Conservation (phyloP, 164 flowering plant species). For the Litsea cubeba region DNA sequence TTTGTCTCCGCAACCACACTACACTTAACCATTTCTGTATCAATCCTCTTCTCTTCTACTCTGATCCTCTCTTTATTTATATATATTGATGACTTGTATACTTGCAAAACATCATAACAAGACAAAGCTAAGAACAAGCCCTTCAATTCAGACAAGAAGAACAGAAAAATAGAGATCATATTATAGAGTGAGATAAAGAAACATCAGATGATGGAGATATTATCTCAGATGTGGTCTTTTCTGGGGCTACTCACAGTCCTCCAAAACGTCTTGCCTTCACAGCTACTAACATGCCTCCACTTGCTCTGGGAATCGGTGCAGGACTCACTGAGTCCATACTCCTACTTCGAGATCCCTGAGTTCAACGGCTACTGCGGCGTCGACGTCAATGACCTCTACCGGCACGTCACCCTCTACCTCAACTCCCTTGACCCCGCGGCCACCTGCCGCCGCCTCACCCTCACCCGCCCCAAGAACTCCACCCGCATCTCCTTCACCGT, state of each 20-base stretch:
- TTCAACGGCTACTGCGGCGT: constrained; percentile 64
- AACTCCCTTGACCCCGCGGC: constrained; percentile 43
- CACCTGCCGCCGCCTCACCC: constrained; percentile 52
- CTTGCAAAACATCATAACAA: neutral
- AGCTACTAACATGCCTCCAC: constrained; percentile 48
- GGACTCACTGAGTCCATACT: constrained; percentile 44
- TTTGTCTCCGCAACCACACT: neutral
- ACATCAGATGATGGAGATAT: constrained; percentile 41
- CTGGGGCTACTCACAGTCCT: constrained; percentile 64
- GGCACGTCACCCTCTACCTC: constrained; percentile 58
- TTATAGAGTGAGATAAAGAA: neutral
- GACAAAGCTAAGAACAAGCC: neutral
- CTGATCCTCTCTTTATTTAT: neutral
- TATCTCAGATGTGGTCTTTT: constrained; percentile 63
- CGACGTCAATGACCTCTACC: constrained; percentile 64
- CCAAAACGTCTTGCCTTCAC: constrained; percentile 59
- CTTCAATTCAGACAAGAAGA: neutral
- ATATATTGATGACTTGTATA: neutral
- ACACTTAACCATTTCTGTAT: neutral
- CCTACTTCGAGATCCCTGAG: constrained; percentile 63
- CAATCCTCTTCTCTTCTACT: neutral
- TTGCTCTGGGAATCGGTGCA: constrained; percentile 54
- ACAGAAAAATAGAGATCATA: neutral
- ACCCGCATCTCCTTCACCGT: constrained; percentile 45
- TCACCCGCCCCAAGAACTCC: constrained; percentile 53